Base-by-base conservation (phyloP, 1,139 yeast genomes). In the Yamadazyma sp. region DNA sequence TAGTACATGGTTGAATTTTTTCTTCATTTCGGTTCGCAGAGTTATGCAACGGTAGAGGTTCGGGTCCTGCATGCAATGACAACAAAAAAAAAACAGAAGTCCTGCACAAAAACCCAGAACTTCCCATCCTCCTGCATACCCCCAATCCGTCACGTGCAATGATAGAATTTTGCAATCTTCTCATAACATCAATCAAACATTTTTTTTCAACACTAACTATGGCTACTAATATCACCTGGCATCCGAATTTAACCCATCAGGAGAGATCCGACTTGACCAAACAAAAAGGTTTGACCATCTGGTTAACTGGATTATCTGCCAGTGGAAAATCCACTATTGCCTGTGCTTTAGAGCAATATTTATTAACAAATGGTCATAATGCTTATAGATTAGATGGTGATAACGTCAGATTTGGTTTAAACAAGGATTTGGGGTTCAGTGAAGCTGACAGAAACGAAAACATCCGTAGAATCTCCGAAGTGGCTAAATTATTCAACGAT, bases 171-270 rank as follows among this genome's bases (percentile, higher is more conserved):
- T 35, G 39, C 39, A 39, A 31, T 36, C 37, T n/a, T 12, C 10
- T 14, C 30, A 11, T 29, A 18, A 10, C 15, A 33, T 23, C 27
- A 31, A 31, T 22, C 18, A 12, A 29, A 15, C 30, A 35, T 14
- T 18, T 27, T 33, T 21, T 12, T 17, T 6, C 9, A 29, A 18
- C 24, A 17, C 11, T 6, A 3, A 56, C 29, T 37, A 90, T 89
- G 97, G 94, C 96, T 53, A 82, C 96, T 37, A 90, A 90, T 58
- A 88, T 90, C 62, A 88, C 96, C 49, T 90, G 97, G 97, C 97
- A 90, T 67, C 80, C 79, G 48, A 92, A 94, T 57, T 73, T 90
- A 52, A 82, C 94, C 23, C 89, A 85, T 62, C 80, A 73, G 16
- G 96, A 90, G 66, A 84, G 97, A 55, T 63, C 77, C 34, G 64